Evolutionary conservation across 2,329 filamentous ascomycete genomes (phyloP).

Genomic region (Pezizomycotina sp.): DNA sequence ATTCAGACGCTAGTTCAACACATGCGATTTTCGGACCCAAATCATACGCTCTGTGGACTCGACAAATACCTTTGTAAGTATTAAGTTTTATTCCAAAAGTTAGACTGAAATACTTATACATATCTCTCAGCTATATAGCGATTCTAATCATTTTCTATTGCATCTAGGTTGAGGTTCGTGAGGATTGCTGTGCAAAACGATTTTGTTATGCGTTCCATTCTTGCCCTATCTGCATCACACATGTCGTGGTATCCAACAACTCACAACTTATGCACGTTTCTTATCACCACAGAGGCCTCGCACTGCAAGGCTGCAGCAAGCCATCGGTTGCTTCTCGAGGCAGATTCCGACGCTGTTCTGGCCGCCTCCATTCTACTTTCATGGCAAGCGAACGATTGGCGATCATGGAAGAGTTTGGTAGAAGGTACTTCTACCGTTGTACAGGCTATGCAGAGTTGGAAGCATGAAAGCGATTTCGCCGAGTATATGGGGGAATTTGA

Average conservation of each 20-base stretch:
- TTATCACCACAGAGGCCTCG: constrained; percentile 72
- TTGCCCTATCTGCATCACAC: constrained; percentile 89
- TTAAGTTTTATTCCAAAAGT: constrained; percentile 11
- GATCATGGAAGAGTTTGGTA: constrained; percentile 78
- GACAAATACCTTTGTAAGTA: constrained; percentile 77
- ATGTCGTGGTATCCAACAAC: constrained; percentile 75
- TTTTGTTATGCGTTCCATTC: constrained; percentile 85
- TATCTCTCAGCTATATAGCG: constrained; percentile 23
- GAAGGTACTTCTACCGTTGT: constrained; percentile 82
- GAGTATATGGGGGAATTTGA: constrained; percentile 61
- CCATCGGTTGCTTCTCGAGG: constrained; percentile 70
- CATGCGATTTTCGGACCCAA: constrained; percentile 58
- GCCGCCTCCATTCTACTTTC: constrained; percentile 82
- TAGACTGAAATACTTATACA: constrained; percentile 14
- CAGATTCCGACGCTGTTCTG: constrained; percentile 78
- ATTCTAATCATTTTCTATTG: too few species aligned
- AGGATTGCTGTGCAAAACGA: constrained; percentile 63
- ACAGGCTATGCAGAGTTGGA: constrained; percentile 80
- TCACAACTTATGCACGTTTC: constrained; percentile 72
- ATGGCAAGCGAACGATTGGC: constrained; percentile 96
- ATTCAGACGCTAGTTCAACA: constrained; percentile 73
- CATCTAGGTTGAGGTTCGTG: constrained; percentile 34
- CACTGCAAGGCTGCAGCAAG: constrained; percentile 70
- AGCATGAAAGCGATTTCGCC: constrained; percentile 70
- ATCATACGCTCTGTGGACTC: constrained; percentile 81